phyloP scores from a whole-genome alignment of 257 asterid genomes.

The Linaria vulgaris region DNA sequence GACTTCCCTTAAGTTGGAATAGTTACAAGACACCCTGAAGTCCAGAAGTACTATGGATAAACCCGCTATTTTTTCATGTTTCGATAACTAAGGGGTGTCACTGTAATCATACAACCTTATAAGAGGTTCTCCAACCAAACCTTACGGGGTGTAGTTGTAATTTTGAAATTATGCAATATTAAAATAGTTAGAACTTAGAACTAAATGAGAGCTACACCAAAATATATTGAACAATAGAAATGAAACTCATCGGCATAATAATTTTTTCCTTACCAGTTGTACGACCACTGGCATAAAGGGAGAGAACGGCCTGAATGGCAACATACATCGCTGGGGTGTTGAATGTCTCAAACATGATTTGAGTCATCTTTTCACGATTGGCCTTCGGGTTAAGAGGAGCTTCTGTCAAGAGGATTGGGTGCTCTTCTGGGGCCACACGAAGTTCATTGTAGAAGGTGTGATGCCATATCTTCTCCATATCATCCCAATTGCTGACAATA shows the following conservation, averaged over 20 bases:
- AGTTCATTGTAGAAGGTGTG: slow-evolving; percentile 88
- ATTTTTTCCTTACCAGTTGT: slow-evolving; percentile 62
- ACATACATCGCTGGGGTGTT: slow-evolving; percentile 87
- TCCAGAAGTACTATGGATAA: too few species aligned
- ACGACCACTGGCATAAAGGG: slow-evolving; percentile 88
- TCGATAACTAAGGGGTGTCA: too few species aligned
- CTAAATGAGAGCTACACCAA: not conserved
- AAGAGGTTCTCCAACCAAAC: too few species aligned
- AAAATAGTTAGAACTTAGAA: too few species aligned
- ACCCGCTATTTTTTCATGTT: too few species aligned
- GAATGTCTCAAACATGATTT: slow-evolving; percentile 87
- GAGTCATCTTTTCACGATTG: slow-evolving; percentile 87
- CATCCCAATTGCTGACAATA: slow-evolving; percentile 91
- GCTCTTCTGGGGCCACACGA: slow-evolving; percentile 90
- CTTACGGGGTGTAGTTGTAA: too few species aligned
- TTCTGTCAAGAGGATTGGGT: slow-evolving; percentile 77
- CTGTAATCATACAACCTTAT: too few species aligned
- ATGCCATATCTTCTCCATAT: slow-evolving; percentile 91
- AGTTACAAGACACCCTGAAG: too few species aligned
- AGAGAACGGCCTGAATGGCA: slow-evolving; percentile 86
- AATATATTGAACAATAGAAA: not conserved
- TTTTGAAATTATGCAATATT: too few species aligned
- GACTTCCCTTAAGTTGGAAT: too few species aligned
- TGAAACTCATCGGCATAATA: not conserved
- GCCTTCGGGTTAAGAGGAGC: slow-evolving; percentile 94